Evolutionary conservation across 805 yeast species (phyloP).

Genomic region (Brettanomyces sp.): DNA sequence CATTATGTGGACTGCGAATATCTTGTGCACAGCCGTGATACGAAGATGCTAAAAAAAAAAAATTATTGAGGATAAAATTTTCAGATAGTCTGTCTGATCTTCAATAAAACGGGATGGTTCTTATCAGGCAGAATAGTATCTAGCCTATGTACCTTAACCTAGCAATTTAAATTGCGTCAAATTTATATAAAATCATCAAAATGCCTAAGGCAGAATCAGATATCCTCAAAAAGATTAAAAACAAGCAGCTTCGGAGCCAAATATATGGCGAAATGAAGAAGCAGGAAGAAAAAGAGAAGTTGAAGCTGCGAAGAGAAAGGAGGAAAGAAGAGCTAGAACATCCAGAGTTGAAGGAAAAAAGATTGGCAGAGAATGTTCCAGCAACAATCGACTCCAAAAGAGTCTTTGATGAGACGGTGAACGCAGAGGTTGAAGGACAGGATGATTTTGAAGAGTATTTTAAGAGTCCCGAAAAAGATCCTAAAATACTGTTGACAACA

Average conservation of each 20-base stretch:
- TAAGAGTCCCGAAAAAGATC: slow-evolving; percentile 40
- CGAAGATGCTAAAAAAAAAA: too few relatives aligned
- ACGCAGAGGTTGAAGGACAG: slow-evolving; percentile 47
- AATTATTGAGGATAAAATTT: too few relatives aligned
- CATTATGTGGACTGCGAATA: too few relatives aligned
- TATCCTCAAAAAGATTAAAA: slow-evolving; percentile 43
- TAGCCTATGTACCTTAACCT: background rate
- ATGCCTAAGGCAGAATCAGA: slow-evolving; percentile 28
- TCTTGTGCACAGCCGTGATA: too few relatives aligned
- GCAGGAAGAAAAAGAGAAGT: slow-evolving; percentile 67
- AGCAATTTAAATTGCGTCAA: too few relatives aligned
- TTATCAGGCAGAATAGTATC: background rate
- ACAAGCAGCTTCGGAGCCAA: slow-evolving; percentile 74
- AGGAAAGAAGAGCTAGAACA: slow-evolving; percentile 81
- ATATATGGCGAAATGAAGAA: slow-evolving; percentile 66
- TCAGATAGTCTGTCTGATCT: too few relatives aligned
- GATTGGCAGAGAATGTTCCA: slow-evolving; percentile 71
- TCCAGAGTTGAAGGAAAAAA: slow-evolving; percentile 73
- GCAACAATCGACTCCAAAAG: slow-evolving; percentile 77
- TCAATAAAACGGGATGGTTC: background rate
- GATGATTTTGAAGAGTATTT: slow-evolving; percentile 59
- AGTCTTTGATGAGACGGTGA: slow-evolving; percentile 78
- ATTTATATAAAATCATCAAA: background rate
- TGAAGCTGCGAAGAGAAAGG: slow-evolving; percentile 66
- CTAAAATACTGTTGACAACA: slow-evolving; percentile 86